Percentiles rank a stretch among this genome's conserved stretches.
These are phyloP conservation scores for Colletotrichum theobromicola DNA, from an alignment of 2,329 filamentous ascomycete species.

Conservation along the genomic window DNA sequence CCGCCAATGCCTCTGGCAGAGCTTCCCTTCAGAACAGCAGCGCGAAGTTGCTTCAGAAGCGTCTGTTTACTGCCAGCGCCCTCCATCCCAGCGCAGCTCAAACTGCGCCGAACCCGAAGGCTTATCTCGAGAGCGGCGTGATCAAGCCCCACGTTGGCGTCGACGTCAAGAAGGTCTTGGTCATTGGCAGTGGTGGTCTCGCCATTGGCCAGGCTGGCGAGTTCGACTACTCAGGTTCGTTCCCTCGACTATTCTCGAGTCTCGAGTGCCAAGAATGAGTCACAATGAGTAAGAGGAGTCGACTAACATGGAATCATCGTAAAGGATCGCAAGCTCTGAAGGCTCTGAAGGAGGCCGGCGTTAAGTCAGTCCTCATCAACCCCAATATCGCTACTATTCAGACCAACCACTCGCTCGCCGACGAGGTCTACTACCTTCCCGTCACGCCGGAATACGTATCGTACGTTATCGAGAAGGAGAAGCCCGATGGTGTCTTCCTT, in stretches of 20 bases:
- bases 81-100: conserved; percentile 55
- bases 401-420: conserved; percentile 93
- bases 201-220: conserved; percentile 98
- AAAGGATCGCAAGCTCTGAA: conserved; percentile 94
- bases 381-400: conserved; percentile 99
- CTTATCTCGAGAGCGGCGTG: conserved; percentile 87
- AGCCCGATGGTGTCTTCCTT: conserved; percentile 95
- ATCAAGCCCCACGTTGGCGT: conserved; percentile 81
- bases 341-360: conserved; percentile 93
- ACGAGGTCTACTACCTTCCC: conserved; percentile 97
- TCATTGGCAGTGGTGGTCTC: conserved; percentile 93
- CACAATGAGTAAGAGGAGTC: background rate
- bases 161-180: conserved; percentile 94
- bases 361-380: conserved; percentile 92
- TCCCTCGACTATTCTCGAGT: background rate
- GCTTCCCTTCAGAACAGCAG: conserved; percentile 36
- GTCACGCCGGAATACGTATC: conserved; percentile 97
- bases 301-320: conserved; percentile 24
- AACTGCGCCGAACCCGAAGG: conserved; percentile 79
- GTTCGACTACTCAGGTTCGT: conserved; percentile 96
- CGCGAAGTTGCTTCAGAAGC: conserved; percentile 44
- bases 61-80: conserved; percentile 53
- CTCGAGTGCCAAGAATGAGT: conserved; percentile 7
- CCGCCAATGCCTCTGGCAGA: conserved; percentile 35
- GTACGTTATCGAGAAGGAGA: conserved; percentile 95